Evolutionary conservation across 345 rosid genomes (phyloP), one percentile per base, ranked within the genome.

Genomic region (Lenwebbia sp.): DNA sequence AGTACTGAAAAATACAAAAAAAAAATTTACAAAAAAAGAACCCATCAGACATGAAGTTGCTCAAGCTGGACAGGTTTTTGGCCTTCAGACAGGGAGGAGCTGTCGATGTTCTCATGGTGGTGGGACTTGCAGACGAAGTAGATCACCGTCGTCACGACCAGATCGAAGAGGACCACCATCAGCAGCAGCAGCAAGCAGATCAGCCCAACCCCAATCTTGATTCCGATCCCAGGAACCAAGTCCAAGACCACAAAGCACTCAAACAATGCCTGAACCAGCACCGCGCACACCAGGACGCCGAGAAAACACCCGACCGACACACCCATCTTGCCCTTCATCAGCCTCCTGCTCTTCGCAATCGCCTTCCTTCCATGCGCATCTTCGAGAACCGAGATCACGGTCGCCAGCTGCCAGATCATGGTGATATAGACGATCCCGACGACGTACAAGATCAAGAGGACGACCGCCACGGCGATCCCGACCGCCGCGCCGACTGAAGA

Each of bases 91-190:
- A n/a, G 3, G 30, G 54, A 41, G 23, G 76, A 49, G 22, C 25
- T 49, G 40, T 84, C 85, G 26, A 93, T 90, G 55, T 87, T 93
- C 81, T 94, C 92, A 60, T 88, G 93, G 86, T 94, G 95, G 55
- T 90, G 84, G 1, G 95, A 91, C 86, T 94, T 94, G 91, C 96
- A 93, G 47, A 92, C 93, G 28, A 94, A 91, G 90, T 94, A 94
- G 22, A 92, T 84, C 82, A 92, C 93, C 0, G 96, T 90, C 47
- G 90, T 92, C 26, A 89, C 85, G 0, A 94, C 96, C 44, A 92
- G 87, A 51, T 87, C 89, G 50, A 90, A 86, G 37, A 93, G 84
- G 26, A 87, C 87, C 88, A 90, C 56, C 74, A 37, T 85, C 58
- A 83, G 58, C 19, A 90, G 84, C 88, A 94, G n/a, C 89, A 91